These are phyloP conservation scores for Hypoxylon sp. DNA, from an alignment of 2,329 filamentous ascomycete species.

Conservation along the genomic window DNA sequence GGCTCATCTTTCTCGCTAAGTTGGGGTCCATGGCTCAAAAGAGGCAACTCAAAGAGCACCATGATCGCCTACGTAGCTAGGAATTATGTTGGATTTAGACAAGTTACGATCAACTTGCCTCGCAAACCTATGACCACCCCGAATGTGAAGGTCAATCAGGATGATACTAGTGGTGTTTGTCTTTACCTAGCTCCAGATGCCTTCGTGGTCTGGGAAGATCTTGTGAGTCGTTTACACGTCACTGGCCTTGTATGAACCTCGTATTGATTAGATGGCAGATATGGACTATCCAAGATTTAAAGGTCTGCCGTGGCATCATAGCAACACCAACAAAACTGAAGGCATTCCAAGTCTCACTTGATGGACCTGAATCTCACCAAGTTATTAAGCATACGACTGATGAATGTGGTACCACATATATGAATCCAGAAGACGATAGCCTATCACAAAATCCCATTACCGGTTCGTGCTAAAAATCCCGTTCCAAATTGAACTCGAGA, in stretches of 20 bases:
- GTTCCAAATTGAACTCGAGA: background rate
- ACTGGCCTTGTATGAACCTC: slow-evolving; percentile 19
- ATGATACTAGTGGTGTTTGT: slow-evolving; percentile 59
- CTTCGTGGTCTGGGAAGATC: slow-evolving; percentile 65
- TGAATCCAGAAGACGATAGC: slow-evolving; percentile 44
- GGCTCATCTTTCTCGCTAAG: slow-evolving; percentile 60
- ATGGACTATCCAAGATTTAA: slow-evolving; percentile 50
- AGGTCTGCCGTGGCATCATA: slow-evolving; percentile 62
- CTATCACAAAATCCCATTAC: slow-evolving; percentile 56
- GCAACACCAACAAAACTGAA: slow-evolving; percentile 60
- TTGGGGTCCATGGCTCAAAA: slow-evolving; percentile 63
- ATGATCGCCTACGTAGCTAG: slow-evolving; percentile 60
- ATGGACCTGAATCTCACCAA: slow-evolving; percentile 31
- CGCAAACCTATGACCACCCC: slow-evolving; percentile 51
- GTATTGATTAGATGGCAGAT: slow-evolving; percentile 46
- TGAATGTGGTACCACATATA: slow-evolving; percentile 59
- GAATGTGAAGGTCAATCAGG: slow-evolving; percentile 49
- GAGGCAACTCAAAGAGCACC: slow-evolving; percentile 49
- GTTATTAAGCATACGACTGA: slow-evolving; percentile 50
- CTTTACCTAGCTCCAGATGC: slow-evolving; percentile 60
- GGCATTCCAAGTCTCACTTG: slow-evolving; percentile 60
- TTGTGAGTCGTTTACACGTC: slow-evolving; percentile 47
- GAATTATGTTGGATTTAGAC: slow-evolving; percentile 65
- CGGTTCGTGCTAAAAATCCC: slow-evolving; percentile 47
- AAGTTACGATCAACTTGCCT: slow-evolving; percentile 52